Percentiles rank a stretch among this genome's conserved stretches.
Conservation (phyloP, 805 yeast genomes). For the Hyphopichia homilentoma region DNA sequence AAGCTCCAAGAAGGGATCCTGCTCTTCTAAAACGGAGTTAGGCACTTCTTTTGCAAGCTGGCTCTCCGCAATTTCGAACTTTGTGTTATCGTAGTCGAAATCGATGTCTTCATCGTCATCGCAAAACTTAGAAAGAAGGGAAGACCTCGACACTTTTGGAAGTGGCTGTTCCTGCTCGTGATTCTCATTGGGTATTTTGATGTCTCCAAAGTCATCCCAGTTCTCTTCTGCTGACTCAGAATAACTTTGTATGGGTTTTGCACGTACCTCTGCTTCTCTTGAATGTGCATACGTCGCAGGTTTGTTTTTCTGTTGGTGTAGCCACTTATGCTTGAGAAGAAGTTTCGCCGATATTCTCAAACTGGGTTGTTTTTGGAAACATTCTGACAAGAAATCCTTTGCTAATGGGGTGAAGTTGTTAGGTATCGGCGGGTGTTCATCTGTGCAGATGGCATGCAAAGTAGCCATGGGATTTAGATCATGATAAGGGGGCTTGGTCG, state of each 20-base stretch:
- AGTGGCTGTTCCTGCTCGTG: slow-evolving; percentile 3
- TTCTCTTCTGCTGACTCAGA: slow-evolving; percentile 29
- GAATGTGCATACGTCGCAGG: not conserved
- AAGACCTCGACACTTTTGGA: slow-evolving; percentile 17
- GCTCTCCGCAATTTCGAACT: not conserved
- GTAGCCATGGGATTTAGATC: slow-evolving; percentile 75
- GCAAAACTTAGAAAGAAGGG: slow-evolving; percentile 26
- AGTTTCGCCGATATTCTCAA: slow-evolving; percentile 53
- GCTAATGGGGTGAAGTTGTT: slow-evolving; percentile 38
- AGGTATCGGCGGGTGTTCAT: slow-evolving; percentile 69
- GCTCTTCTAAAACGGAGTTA: slow-evolving; percentile 17
- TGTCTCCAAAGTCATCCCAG: slow-evolving; percentile 35
- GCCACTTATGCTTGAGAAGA: slow-evolving; percentile 62
- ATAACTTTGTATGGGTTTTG: slow-evolving; percentile 22
- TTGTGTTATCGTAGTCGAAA: slow-evolving; percentile 6
- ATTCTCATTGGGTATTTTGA: slow-evolving; percentile 8
- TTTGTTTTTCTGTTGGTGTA: slow-evolving; percentile 21
- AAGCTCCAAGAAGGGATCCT: slow-evolving; percentile 36
- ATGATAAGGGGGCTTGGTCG: slow-evolving; percentile 86
- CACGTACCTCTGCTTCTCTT: slow-evolving; percentile 6
- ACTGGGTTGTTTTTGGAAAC: slow-evolving; percentile 69
- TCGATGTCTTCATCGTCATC: slow-evolving; percentile 21
- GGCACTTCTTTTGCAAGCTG: not conserved
- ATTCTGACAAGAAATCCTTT: slow-evolving; percentile 58
- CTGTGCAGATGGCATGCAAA: slow-evolving; percentile 77